Base-by-base conservation (phyloP, 139 green algal genomes). In the Spirogloea muscicola region DNA sequence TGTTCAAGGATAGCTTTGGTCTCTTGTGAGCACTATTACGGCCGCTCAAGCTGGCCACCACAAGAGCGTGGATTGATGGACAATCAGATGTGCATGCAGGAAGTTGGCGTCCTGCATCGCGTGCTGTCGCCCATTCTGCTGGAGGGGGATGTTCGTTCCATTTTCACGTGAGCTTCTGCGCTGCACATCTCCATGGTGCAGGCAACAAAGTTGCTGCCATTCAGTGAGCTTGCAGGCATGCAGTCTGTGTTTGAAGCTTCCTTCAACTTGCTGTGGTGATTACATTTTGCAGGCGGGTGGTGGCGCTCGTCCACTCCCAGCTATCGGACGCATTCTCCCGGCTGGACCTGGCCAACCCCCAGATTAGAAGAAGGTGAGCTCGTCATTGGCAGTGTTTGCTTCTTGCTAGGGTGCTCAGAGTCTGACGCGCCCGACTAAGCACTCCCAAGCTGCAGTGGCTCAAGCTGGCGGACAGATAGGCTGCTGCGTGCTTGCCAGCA, bases 121-220 rank as follows among this genome's bases (percentile, higher is more conserved):
- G 89, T 95, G 63, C 81, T 96, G 62, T 65, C 78, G 27, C 91
- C 91, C 1, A 75, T 96, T 21, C 82, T 96, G 68, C 75, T 88
- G 37, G 70, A 80, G 0, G 83, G 87, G 41, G 88, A 94, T 70
- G 46, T 92, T 33, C 72, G 87, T 40, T 87, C 84, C 68, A 89
- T 96, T 18, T 96, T 96, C 73, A 85, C 85, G 7, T 81, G 88
- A 3, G 85, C 41, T 9, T 60, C 27, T 1, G 0, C 18, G 16
- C 13, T 60, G 6, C 49, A 7, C 16, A 2, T 60, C 34, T 7
- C 49, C 49, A 25, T 16, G 34, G 16, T n/a, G n/a, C n/a, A n/a
- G 31, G 49, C 16, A 37, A 7, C 16, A 16, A 27, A 60, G 43
- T 16, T 52, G 16, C 43, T 52, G 13, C 43, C 10, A n/a, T 10